Conservation (phyloP, 1,284 basidiomycete genomes). For the Sphaerobolus stellatus region DNA sequence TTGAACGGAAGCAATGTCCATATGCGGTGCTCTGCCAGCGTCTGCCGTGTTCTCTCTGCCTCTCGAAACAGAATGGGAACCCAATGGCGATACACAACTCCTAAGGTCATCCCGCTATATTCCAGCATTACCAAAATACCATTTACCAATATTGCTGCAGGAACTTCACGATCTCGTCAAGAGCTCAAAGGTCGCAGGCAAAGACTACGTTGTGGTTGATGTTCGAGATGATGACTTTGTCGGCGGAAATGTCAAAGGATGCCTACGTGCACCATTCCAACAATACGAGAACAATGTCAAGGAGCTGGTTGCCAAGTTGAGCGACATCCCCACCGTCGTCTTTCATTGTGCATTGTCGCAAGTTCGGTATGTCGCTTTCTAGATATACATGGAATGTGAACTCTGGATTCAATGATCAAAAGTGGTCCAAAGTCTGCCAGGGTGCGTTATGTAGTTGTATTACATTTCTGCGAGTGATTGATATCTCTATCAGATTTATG, state of each 20-base stretch:
- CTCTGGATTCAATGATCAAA: neutral
- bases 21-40: too few species aligned
- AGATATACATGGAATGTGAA: neutral
- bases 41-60: too few species aligned
- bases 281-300: conserved; percentile 58
- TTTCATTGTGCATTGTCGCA: conserved; percentile 80
- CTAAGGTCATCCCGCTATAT: conserved; percentile 6
- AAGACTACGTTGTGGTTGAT: conserved; percentile 74
- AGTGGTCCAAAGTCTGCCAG: conserved; percentile 76
- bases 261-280: conserved; percentile 59
- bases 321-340: conserved; percentile 59
- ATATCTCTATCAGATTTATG: conserved; percentile 53
- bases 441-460: conserved; percentile 38
- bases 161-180: conserved; percentile 68
- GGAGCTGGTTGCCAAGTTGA: conserved; percentile 56
- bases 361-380: conserved; percentile 52
- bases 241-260: conserved; percentile 72
- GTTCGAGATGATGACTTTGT: conserved; percentile 74
- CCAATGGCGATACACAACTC: conserved; percentile 10
- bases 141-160: conserved; percentile 39
- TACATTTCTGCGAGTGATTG: neutral
- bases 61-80: too few species aligned
- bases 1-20: too few species aligned
- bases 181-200: conserved; percentile 52
- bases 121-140: too few species aligned